phyloP scores from a whole-genome alignment of 2,329 filamentous ascomycete species.

The Acrocalymma vagum region DNA sequence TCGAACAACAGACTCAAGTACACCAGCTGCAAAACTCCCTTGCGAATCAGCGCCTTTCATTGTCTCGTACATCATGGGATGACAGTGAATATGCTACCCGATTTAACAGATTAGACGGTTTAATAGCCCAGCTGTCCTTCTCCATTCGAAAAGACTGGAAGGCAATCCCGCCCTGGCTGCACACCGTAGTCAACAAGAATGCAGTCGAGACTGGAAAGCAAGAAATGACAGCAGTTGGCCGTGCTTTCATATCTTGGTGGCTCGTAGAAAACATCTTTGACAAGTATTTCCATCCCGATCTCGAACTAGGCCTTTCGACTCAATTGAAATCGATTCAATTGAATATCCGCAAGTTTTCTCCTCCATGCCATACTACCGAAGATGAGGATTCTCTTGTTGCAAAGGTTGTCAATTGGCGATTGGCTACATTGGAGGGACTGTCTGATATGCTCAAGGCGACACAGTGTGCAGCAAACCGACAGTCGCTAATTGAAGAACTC shows the following conservation, averaged over 20 bases:
- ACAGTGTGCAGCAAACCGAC: conserved; percentile 71
- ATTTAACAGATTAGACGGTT: conserved; percentile 90
- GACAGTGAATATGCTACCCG: conserved; percentile 92
- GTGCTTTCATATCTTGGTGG: conserved; percentile 89
- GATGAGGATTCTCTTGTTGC: conserved; percentile 87
- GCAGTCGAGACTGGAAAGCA: conserved; percentile 88
- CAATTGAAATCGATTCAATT: conserved; percentile 87
- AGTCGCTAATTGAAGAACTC: conserved; percentile 63
- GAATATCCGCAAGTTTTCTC: conserved; percentile 82
- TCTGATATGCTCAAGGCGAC: conserved; percentile 72
- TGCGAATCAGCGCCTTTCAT: conserved; percentile 92
- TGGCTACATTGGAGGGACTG: conserved; percentile 93
- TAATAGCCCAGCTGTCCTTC: conserved; percentile 94
- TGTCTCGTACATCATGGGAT: conserved; percentile 92
- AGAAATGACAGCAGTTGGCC: conserved; percentile 96
- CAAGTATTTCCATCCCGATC: conserved; percentile 88
- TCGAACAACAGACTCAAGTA: conserved; percentile 88
- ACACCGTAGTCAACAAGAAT: conserved; percentile 81
- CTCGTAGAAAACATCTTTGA: conserved; percentile 91
- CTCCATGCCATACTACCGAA: conserved; percentile 78
- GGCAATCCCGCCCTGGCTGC: conserved; percentile 80
- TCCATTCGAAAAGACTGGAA: conserved; percentile 97
- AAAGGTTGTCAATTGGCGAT: conserved; percentile 91
- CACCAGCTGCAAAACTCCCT: conserved; percentile 97
- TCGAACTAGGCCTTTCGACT: conserved; percentile 78